These are phyloP conservation scores for Geotrichum bryndzae DNA, from an alignment of 1,139 yeast genomes.

Conservation along the genomic window DNA sequence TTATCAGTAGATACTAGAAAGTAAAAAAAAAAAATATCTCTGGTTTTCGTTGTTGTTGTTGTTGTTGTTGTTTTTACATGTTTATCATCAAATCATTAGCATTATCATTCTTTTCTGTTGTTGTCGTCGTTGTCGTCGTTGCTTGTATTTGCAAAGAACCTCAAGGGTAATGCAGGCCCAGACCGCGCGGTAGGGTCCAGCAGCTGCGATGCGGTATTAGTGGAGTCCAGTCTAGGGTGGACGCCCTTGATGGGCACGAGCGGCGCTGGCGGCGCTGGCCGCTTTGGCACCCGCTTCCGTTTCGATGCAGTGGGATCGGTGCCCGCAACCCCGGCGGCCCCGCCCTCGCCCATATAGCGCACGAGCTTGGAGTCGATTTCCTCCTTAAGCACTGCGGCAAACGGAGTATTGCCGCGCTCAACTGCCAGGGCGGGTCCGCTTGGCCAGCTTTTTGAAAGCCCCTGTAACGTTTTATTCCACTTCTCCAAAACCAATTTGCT, in stretches of 20 bases:
- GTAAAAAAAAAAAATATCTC: too few species aligned
- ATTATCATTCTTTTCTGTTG: background rate
- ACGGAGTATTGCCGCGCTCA: conserved; percentile 32
- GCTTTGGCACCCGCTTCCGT: background rate
- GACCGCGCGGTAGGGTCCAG: background rate
- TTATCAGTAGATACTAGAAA: background rate
- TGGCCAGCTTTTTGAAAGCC: conserved; percentile 32
- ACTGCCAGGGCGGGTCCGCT: conserved; percentile 37
- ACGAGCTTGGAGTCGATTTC: background rate
- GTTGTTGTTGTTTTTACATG: too few species aligned
- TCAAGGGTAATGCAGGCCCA: background rate
- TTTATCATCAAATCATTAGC: background rate
- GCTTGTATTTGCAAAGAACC: background rate
- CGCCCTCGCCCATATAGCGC: background rate
- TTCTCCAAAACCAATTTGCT: conserved; percentile 30
- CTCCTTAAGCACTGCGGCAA: conserved; percentile 26
- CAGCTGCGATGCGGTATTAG: background rate
- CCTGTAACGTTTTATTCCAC: conserved; percentile 31
- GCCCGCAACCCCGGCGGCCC: background rate
- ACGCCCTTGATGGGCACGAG: background rate
- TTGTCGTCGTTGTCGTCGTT: background rate
- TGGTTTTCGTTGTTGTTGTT: too few species aligned
- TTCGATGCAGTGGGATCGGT: background rate
- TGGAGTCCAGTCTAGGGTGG: background rate
- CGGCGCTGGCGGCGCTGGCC: background rate